Base-by-base conservation (phyloP, 2,329 filamentous ascomycete genomes). In the Lecanicillium sp. region DNA sequence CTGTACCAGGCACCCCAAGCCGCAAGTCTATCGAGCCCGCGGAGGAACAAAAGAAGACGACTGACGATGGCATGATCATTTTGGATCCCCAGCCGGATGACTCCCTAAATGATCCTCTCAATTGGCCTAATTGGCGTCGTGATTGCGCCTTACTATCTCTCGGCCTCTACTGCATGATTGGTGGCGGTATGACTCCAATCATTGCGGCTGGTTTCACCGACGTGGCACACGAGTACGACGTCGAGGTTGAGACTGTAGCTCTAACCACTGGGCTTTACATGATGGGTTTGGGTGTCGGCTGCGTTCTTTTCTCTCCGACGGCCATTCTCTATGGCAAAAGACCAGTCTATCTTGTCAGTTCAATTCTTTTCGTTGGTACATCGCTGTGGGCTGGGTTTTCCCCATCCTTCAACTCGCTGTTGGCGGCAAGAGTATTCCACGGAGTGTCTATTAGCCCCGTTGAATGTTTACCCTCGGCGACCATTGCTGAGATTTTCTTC, bases 401-500 rank as follows among this genome's bases (percentile, higher is more conserved):
- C 3, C 85, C 83, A 1, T 86, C 70, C 50, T 95, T 90, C 54
- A 59, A 72, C 2, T 94, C 87, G 9, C 70, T 96, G 28, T 68
- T 94, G 5, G 59, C 88, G 8, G 90, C 87, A 18, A 75, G 90
- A 38, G 79, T 96, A 34, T 83, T 95, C 44, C 86, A 94, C 58
- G 92, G 90, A 4, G 69, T 95, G 9, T 83, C 88, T 1, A 81
- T 95, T 35, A 92, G 85, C 47, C 87, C 88, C 0, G 86, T 95
- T 8, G 90, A 96, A 58, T 94, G 88, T 53, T 71, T 96, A 20
- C 90, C 90, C 0, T 94, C 87, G 4, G 89, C 90, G 13, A 95
- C 88, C 0, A 90, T 96, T 51, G 88, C 89, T 4, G 90, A 96
- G 59, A 95, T 96, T 43, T 96, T 89, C 66, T 95, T 95, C 54